Conservation (phyloP, 164 flowering plant species). For the Kalanchoe fedtschenkoi region DNA sequence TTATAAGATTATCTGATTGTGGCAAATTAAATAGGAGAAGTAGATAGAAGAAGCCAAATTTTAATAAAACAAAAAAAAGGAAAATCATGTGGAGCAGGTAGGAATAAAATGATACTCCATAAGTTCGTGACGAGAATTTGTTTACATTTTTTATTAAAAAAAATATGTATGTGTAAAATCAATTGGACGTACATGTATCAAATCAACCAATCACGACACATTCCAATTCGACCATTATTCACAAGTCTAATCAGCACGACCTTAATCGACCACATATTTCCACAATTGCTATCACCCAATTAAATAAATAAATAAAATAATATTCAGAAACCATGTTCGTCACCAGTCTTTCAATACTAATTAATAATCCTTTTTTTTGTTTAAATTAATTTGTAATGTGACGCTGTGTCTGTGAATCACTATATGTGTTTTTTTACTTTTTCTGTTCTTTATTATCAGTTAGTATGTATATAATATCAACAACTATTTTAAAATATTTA, state of each 20-base stretch:
- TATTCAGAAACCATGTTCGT: too few relatives aligned
- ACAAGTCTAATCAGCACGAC: not conserved
- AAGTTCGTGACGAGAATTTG: not conserved
- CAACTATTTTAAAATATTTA: too few relatives aligned
- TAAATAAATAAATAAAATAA: not conserved
- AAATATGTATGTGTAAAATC: not conserved
- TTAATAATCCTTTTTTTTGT: too few relatives aligned
- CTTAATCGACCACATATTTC: not conserved
- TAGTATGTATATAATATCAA: too few relatives aligned
- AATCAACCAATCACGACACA: not conserved
- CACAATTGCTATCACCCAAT: not conserved
- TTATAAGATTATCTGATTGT: not conserved
- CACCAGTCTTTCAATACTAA: too few relatives aligned
- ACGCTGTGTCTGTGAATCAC: too few relatives aligned
- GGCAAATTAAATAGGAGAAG: not conserved
- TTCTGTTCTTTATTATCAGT: too few relatives aligned
- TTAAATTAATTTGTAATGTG: too few relatives aligned
- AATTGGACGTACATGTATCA: not conserved
- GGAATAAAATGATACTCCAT: not conserved
- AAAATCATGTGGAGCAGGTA: slow-evolving; percentile 3
- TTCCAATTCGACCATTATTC: not conserved
- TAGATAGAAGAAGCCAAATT: not conserved
- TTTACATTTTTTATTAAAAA: not conserved
- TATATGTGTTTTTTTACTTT: too few relatives aligned
- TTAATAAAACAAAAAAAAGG: not conserved